Percentiles rank a stretch among this genome's conserved stretches.
Evolutionary conservation across 2,329 filamentous ascomycete genomes (phyloP).

Genomic region (Cytospora piceicola): DNA sequence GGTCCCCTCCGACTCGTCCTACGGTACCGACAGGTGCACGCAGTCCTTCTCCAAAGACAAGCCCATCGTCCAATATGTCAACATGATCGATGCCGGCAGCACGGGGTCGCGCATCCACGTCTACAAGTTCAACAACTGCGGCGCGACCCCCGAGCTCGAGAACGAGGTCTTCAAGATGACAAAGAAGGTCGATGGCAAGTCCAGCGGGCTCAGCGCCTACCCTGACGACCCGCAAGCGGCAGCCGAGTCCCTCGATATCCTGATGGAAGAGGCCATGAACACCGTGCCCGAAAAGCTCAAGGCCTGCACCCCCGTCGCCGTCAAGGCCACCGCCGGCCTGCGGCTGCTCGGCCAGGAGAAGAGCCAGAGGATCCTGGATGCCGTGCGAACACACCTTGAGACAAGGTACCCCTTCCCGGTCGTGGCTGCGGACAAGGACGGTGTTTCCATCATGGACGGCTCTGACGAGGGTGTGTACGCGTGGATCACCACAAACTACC

Average conservation of each 20-base stretch:
- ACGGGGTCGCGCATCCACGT: slow-evolving; percentile 98
- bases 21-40: slow-evolving; percentile 75
- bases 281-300: slow-evolving; percentile 87
- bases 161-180: slow-evolving; percentile 93
- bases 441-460: slow-evolving; percentile 96
- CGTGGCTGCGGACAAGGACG: slow-evolving; percentile 79
- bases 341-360: slow-evolving; percentile 82
- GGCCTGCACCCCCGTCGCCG: slow-evolving; percentile 90
- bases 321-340: slow-evolving; percentile 95
- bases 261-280: slow-evolving; percentile 84
- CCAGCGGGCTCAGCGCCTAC: slow-evolving; percentile 78
- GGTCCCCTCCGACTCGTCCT: slow-evolving; percentile 61
- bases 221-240: slow-evolving; percentile 83
- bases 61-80: slow-evolving; percentile 93
- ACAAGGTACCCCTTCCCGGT: slow-evolving; percentile 93
- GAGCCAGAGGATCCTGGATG: slow-evolving; percentile 81
- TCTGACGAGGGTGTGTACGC: slow-evolving; percentile 97
- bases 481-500: slow-evolving; percentile 99
- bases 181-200: slow-evolving; percentile 72
- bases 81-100: slow-evolving; percentile 98
- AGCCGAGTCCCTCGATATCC: slow-evolving; percentile 83
- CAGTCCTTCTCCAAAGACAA: slow-evolving; percentile 85
- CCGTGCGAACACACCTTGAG: slow-evolving; percentile 84
- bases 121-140: slow-evolving; percentile 99
- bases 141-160: slow-evolving; percentile 91